These are phyloP conservation scores for Malus fusca DNA, from an alignment of 306 rosid species.

Conservation along the genomic window DNA sequence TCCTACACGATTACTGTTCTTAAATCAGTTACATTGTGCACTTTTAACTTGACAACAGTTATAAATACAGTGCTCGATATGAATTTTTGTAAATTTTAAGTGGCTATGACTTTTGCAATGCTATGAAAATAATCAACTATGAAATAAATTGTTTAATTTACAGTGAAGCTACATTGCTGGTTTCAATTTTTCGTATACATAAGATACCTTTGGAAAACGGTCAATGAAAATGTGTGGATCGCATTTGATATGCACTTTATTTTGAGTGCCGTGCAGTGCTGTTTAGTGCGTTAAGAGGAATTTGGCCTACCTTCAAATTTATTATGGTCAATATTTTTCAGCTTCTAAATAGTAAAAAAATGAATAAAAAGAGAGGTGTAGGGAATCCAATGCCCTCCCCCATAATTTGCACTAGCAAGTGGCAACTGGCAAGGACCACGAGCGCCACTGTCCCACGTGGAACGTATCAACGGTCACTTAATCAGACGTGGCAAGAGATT, in stretches of 20 bases:
- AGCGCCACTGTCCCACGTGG: background rate
- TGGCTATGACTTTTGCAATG: rapidly evolving
- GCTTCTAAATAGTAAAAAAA: background rate
- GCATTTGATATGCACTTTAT: no score
- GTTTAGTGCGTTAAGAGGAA: no score
- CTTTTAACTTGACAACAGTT: background rate
- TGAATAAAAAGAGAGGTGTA: constrained; percentile 32
- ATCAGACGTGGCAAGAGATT: background rate
- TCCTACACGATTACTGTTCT: background rate
- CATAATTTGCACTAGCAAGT: constrained; percentile 8
- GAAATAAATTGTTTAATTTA: no score
- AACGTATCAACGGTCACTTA: constrained; percentile 1
- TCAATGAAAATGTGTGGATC: no score
- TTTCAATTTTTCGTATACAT: background rate
- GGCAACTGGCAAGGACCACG: background rate
- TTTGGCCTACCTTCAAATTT: background rate
- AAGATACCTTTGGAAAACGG: no score
- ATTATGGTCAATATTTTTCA: constrained; percentile 12
- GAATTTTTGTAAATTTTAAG: no score
- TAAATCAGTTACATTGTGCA: background rate
- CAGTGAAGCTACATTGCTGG: no score
- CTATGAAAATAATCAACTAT: rapidly evolving
- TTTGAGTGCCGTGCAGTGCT: background rate
- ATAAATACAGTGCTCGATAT: background rate
- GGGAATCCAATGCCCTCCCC: constrained; percentile 45